Base-by-base conservation (phyloP, 169 alveolate genomes). In the Plasmodium knowlesi region DNA sequence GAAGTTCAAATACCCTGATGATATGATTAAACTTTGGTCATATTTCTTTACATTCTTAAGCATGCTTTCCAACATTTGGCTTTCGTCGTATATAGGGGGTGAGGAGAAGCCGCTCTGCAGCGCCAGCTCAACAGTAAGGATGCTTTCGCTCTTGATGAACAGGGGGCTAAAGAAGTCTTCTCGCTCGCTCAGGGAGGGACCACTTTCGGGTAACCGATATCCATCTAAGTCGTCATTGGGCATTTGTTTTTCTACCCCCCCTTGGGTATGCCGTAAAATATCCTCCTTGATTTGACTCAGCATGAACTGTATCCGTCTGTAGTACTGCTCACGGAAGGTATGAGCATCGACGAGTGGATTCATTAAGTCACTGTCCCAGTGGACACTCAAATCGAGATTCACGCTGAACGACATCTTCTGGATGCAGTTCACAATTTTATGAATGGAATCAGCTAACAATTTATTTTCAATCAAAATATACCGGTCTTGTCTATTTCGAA, bases 51-150 rank as follows among this genome's bases (percentile, higher is more conserved):
- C 82, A 74, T 93, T 86, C 32, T 92, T 83, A 74, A 96, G 81
- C 92, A 93, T 80, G 70, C 88, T 93, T 83, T 95, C 95, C 54
- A 93, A 71, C 94, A 96, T 79, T 19, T 50, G 34, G 41, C 88
- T 96, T 39, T 95, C 98, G 84, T 95, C 96, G 88, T 90, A 94
- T 70, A 96, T 85, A 19, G 98, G 96, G n/a, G 98, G 98, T 41
- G 85, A 84, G 1, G 96, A 78, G 82, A 96, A 96, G 2, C 96
- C 96, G 32, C 95, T 82, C 53, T 96, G 98, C 74, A 96, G 46
- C 91, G 84, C 89, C 73, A 89, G 74, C 34, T 89, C 94, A 4
- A 89, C 39, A 9, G 67, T n/a, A 71, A 89, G 19, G n/a, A 89
- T 89, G 2, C 50, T 80, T 89, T 89, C 71, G 8, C 41, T 67